Conservation (phyloP, 495 filamentous ascomycete genomes). For the Entonaema liquescens region DNA sequence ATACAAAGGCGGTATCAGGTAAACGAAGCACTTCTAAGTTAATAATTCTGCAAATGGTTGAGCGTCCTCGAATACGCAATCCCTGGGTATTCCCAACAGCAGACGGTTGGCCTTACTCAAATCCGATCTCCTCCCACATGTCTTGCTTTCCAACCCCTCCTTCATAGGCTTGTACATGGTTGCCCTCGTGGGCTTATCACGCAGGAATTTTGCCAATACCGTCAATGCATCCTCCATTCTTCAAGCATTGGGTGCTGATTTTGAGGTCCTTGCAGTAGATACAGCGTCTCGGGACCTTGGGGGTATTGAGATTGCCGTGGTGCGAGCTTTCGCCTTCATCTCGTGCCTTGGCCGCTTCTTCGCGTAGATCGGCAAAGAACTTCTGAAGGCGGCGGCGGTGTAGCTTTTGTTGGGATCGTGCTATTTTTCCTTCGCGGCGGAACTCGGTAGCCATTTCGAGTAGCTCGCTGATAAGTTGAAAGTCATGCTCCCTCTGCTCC, state of each 20-base stretch:
- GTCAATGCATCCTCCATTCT: conserved; percentile 9
- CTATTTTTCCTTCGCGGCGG: neutral
- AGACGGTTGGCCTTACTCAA: neutral
- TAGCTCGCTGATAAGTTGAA: neutral
- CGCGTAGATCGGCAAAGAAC: neutral
- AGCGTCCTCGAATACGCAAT: neutral
- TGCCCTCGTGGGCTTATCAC: too few species aligned
- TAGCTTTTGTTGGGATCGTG: neutral
- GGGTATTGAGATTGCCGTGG: neutral
- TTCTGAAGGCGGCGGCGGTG: neutral
- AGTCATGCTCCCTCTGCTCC: neutral
- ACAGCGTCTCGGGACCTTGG: conserved; percentile 8
- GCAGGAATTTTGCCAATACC: too few species aligned
- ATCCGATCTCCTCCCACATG: neutral
- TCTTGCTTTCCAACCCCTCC: neutral
- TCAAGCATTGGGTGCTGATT: conserved; percentile 5
- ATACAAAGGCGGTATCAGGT: neutral
- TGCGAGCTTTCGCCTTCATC: neutral
- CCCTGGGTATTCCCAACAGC: neutral
- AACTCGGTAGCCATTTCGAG: neutral
- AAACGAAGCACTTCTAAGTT: neutral
- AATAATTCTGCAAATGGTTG: neutral
- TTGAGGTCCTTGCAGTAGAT: neutral
- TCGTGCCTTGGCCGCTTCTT: neutral
- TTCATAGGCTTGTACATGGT: neutral